Percentiles rank a stretch among this genome's conserved stretches.
Conservation (phyloP, 495 filamentous ascomycete species). For the Penicillium soppii region DNA sequence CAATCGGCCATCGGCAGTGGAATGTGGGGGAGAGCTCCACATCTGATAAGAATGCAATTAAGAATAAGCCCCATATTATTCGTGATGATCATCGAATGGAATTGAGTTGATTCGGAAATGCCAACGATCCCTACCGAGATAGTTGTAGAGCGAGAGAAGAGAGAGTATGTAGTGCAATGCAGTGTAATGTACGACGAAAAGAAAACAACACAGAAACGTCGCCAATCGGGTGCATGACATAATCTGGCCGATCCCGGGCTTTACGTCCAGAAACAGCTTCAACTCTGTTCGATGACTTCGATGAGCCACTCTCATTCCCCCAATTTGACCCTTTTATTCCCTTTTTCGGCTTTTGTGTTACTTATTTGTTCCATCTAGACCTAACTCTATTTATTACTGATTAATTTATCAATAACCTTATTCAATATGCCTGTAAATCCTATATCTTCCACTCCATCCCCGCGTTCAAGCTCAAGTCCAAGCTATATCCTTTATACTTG, state of each 20-base stretch:
- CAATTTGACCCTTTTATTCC: neutral
- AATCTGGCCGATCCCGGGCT: neutral
- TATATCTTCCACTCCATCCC: too few species aligned
- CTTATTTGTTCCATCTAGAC: neutral
- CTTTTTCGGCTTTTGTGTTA: neutral
- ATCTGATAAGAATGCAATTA: neutral
- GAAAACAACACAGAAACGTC: too few species aligned
- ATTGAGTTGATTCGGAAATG: too few species aligned
- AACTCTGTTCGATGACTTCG: neutral
- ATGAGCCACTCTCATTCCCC: neutral
- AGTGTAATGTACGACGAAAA: too few species aligned
- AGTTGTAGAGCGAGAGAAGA: neutral
- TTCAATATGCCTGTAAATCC: neutral
- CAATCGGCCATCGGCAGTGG: conserved; percentile 31
- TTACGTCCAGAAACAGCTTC: neutral
- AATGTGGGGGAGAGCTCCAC: conserved; percentile 1
- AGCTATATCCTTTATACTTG: neutral
- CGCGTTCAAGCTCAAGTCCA: too few species aligned
- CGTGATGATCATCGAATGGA: neutral
- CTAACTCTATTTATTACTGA: too few species aligned
- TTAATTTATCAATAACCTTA: too few species aligned
- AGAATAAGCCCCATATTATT: neutral
- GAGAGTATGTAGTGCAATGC: too few species aligned
- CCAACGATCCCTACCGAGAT: too few species aligned
- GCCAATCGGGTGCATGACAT: neutral